Evolutionary conservation across 2,329 filamentous ascomycete genomes (phyloP).

Genomic region (Penicillium freii): DNA sequence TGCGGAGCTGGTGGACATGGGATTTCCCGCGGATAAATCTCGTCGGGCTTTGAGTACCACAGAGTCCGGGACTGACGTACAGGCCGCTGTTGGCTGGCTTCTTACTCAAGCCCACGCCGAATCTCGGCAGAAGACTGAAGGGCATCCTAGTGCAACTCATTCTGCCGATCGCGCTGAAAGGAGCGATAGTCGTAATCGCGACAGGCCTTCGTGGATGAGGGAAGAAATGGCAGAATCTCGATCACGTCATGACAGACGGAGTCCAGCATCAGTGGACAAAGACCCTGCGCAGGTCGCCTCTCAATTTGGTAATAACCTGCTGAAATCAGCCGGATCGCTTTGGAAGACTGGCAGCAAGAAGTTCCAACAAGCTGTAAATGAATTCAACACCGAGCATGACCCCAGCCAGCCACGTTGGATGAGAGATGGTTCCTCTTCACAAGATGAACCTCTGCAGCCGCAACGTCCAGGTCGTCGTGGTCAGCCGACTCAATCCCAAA

Average conservation of each 20-base stretch:
- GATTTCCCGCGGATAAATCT: constrained; percentile 84
- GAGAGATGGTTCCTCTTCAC: constrained; percentile 60
- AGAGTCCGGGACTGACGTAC: constrained; percentile 74
- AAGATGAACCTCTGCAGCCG: constrained; percentile 21
- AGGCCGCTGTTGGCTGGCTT: constrained; percentile 83
- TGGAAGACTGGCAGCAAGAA: constrained; percentile 96
- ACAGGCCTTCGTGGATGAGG: constrained; percentile 62
- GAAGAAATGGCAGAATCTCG: constrained; percentile 42
- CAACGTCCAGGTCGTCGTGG: constrained; percentile 21
- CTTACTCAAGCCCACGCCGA: constrained; percentile 87
- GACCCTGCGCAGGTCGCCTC: constrained; percentile 80
- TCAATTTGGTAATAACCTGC: constrained; percentile 75
- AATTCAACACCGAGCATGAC: constrained; percentile 73
- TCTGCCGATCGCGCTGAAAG: constrained; percentile 21
- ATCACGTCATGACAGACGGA: constrained; percentile 31
- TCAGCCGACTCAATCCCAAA: constrained; percentile 20
- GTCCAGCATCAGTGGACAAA: constrained; percentile 55
- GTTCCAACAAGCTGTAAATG: constrained; percentile 85
- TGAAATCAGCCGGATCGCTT: constrained; percentile 91
- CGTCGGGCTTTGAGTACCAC: constrained; percentile 75
- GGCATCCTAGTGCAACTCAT: constrained; percentile 20
- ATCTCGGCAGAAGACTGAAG: constrained; percentile 66
- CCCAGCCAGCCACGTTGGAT: constrained; percentile 91
- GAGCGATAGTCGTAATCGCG: constrained; percentile 31
- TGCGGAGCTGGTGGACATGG: constrained; percentile 90